Evolutionary conservation across 352 stramenopile species (phyloP).

Genomic region (Elongisporangium senticosum): DNA sequence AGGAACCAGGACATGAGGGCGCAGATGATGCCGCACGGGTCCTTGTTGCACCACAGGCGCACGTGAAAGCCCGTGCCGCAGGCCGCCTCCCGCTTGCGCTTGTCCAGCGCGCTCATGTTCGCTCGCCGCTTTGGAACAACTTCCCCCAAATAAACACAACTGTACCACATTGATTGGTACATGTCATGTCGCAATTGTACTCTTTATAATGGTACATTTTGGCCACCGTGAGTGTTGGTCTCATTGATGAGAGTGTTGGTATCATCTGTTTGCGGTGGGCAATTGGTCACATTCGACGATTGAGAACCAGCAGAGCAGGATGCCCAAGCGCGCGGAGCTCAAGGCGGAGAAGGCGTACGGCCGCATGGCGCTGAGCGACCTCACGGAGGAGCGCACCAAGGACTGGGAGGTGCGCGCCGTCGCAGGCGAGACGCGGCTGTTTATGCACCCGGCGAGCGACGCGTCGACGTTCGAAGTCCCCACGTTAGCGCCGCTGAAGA

Average conservation of each 20-base stretch:
- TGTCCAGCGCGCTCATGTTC: slow-evolving; percentile 29
- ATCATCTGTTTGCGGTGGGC: background rate
- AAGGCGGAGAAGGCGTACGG: slow-evolving; percentile 42
- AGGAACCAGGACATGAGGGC: slow-evolving; percentile 88
- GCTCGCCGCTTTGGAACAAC: background rate
- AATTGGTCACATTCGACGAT: background rate
- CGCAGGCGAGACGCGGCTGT: slow-evolving; percentile 44
- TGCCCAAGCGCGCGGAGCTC: background rate
- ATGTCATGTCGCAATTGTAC: background rate
- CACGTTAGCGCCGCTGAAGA: slow-evolving; percentile 15
- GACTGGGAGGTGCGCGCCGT: slow-evolving; percentile 61
- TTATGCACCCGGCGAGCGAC: slow-evolving; percentile 13
- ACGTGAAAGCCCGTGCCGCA: slow-evolving; percentile 81
- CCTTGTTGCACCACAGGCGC: slow-evolving; percentile 87
- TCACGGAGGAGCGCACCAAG: slow-evolving; percentile 33
- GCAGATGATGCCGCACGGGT: slow-evolving; percentile 89
- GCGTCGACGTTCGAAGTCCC: slow-evolving; percentile 1
- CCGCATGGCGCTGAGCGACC: slow-evolving; percentile 55
- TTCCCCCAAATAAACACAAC: background rate
- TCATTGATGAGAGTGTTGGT: background rate
- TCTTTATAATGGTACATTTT: background rate
- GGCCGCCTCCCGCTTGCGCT: slow-evolving; percentile 34
- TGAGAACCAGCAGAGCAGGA: background rate
- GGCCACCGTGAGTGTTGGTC: background rate
- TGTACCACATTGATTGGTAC: background rate